Evolutionary conservation across 257 asterid genomes (phyloP).

Genomic region (Ajuga chamaepitys): DNA sequence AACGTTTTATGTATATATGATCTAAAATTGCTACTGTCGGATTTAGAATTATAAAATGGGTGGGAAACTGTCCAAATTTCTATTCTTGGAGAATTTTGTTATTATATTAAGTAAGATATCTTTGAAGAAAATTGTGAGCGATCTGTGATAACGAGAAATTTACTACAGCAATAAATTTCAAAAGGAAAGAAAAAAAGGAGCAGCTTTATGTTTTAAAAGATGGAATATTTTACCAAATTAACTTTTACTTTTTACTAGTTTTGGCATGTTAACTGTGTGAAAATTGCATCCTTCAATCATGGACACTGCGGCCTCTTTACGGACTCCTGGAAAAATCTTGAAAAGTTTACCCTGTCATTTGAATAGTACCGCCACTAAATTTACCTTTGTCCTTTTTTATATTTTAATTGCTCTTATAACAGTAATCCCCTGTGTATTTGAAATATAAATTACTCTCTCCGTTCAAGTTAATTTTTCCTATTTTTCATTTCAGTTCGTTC

Average conservation of each 20-base stretch:
- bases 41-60: too few relatives aligned
- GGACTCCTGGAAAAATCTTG: constrained; percentile 4
- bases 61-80: too few relatives aligned
- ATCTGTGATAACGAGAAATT: background rate
- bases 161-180: constrained; percentile 8
- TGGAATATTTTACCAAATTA: constrained; percentile 7
- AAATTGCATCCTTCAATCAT: constrained; percentile 22
- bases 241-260: constrained; percentile 17
- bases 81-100: too few relatives aligned
- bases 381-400: background rate
- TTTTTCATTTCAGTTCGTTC: too few relatives aligned
- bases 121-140: background rate
- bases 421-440: background rate
- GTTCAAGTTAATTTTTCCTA: too few relatives aligned
- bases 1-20: too few relatives aligned
- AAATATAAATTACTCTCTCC: background rate
- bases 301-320: constrained; percentile 20
- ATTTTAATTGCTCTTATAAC: background rate
- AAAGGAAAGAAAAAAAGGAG: background rate
- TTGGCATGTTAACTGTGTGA: constrained; percentile 13
- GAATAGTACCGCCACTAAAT: background rate
- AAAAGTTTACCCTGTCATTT: constrained; percentile 11
- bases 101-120: too few relatives aligned
- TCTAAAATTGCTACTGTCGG: too few relatives aligned
- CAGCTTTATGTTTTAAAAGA: constrained; percentile 18